Base-by-base conservation (phyloP, 176 grass and related monocot genomes). In the Sorghum bicolor region DNA sequence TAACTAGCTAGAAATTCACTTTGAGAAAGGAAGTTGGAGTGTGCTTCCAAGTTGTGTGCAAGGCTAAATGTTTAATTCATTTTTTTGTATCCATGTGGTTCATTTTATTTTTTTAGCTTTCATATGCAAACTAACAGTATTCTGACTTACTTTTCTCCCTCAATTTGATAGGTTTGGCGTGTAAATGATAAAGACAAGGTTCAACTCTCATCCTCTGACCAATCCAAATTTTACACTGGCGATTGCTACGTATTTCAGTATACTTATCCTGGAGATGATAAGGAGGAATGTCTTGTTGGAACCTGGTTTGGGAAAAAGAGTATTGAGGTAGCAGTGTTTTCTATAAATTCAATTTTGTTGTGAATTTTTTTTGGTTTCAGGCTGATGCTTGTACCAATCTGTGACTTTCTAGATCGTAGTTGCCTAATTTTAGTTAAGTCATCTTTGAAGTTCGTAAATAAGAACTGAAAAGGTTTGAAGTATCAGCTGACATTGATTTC, bases 191-290 rank as follows among this genome's bases (percentile, higher is more conserved):
- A 91, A 39, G 91, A 84, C 64, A 99, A 99, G 81, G 74, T 61
- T 75, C 89, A 85, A 81, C 84, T 99, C 47, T 75, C 87, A 71
- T 84, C 87, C 20, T 69, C 83, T 55, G 86, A 90, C 72, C 91
- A 92, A 76, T 92, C 87, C 78, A 99, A 96, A 87, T 84, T 99
- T 85, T 99, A 99, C 34, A 92, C 80, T n/a, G 97, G 97, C 29
- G 91, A 96, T 83, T 94, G 97, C 91, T 99, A 96, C 64, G 87
- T 99, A 64, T 99, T 99, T 83, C 93, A 99, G 75, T 99, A 99
- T 87, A 84, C 62, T 22, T 94, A 99, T 79, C 8, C 89, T 80
- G 93, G 91, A 87, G 89, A 94, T 78, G 97, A 99, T 33, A 94
- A 89, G 40, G 97, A 99, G 71, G 93, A 99, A 92, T 85, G 77